These are phyloP conservation scores for Phytophthora gonapodyides DNA, from an alignment of 352 stramenopile genomes.

Conservation along the genomic window DNA sequence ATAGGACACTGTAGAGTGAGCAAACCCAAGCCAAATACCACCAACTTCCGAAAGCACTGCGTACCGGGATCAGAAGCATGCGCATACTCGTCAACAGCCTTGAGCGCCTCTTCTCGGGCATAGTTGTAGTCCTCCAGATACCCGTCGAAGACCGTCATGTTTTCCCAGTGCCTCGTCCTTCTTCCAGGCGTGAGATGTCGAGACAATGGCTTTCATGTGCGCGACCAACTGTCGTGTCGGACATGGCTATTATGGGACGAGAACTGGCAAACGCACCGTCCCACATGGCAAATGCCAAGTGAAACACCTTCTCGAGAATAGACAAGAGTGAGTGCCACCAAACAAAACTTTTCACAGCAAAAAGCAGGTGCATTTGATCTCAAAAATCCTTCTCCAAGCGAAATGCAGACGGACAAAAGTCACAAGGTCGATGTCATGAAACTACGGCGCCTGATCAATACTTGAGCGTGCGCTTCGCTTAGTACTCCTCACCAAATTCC, in stretches of 20 bases:
- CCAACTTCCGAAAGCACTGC: neutral
- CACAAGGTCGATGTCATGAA: neutral
- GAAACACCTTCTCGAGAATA: conserved; percentile 22
- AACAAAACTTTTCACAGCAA: neutral
- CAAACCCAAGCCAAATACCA: neutral
- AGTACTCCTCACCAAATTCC: conserved; percentile 93
- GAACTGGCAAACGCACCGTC: conserved; percentile 21
- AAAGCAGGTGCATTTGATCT: conserved; percentile 1
- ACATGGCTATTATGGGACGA: conserved; percentile 36
- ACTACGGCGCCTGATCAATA: neutral
- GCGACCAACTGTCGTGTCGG: conserved; percentile 14
- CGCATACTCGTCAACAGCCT: conserved; percentile 55
- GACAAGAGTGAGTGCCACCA: neutral
- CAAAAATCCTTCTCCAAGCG: conserved; percentile 2
- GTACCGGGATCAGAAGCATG: conserved; percentile 34
- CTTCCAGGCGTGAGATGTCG: conserved; percentile 10
- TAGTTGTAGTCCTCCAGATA: conserved; percentile 62
- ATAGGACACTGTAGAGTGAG: neutral
- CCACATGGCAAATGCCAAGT: neutral
- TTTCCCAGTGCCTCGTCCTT: conserved; percentile 12
- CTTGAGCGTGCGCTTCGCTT: conserved; percentile 16
- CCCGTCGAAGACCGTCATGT: conserved; percentile 53
- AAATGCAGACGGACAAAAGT: neutral
- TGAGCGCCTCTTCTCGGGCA: conserved; percentile 50
- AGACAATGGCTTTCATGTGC: conserved; percentile 25